Conservation (phyloP, 371 early-diverging fungal genomes). For the Mortierella polycephala region DNA sequence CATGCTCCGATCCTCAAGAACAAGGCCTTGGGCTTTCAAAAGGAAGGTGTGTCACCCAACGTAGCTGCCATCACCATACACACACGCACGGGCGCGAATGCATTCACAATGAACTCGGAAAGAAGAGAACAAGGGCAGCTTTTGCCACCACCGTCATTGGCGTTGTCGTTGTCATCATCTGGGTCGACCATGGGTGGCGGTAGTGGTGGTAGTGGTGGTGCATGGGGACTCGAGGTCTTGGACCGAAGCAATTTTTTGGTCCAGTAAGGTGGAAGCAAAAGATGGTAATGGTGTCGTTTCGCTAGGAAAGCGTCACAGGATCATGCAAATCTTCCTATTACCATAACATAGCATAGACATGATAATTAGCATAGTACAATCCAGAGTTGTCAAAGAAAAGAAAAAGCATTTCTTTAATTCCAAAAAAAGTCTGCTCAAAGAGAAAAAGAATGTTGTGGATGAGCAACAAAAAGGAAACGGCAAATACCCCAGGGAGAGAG, state of each 20-base stretch:
- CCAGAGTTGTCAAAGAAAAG: too few species aligned
- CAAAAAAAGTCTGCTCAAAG: background rate
- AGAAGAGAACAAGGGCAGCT: background rate
- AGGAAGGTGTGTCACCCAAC: conserved; percentile 28
- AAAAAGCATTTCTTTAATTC: too few species aligned
- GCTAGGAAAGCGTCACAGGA: background rate
- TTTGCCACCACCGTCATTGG: background rate
- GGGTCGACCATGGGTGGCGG: background rate
- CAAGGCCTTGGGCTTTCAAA: conserved; percentile 13
- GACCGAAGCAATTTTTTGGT: conserved; percentile 31
- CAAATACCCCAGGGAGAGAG: background rate
- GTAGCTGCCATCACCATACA: background rate
- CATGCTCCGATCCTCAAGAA: conserved; percentile 1
- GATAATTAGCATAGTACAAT: too few species aligned
- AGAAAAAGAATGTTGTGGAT: background rate
- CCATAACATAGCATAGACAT: background rate
- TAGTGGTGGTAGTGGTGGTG: background rate
- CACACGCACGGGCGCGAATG: background rate
- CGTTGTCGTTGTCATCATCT: background rate
- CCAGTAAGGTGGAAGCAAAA: background rate
- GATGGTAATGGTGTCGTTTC: background rate
- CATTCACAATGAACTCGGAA: background rate
- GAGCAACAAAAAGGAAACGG: background rate
- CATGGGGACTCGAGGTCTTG: conserved; percentile 11
- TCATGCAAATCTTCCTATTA: background rate